Percentiles rank a stretch among this genome's conserved stretches.
Evolutionary conservation across 1,284 basidiomycete species (phyloP).

Genomic region (Rhodotorula sp.): DNA sequence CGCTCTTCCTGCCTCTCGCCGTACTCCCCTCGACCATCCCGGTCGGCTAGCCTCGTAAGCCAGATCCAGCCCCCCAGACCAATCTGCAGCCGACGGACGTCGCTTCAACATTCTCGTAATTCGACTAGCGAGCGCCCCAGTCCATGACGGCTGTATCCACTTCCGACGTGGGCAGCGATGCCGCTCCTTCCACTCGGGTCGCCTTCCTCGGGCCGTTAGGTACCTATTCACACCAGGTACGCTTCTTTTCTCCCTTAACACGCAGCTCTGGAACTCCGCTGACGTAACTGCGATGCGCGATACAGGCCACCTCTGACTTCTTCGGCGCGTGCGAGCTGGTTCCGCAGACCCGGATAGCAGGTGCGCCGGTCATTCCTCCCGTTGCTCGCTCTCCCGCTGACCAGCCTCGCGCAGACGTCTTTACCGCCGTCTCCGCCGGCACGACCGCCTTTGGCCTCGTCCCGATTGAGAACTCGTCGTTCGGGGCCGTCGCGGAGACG

Average conservation of each 20-base stretch:
- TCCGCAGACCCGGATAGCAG: slow-evolving; percentile 32
- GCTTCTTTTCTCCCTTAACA: neutral
- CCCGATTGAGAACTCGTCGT: slow-evolving; percentile 46
- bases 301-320: slow-evolving; percentile 37
- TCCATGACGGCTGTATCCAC: neutral
- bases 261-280: neutral
- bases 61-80: too few relatives aligned
- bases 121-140: neutral
- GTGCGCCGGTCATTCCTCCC: slow-evolving; percentile 1
- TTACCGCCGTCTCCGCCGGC: slow-evolving; percentile 27
- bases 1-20: neutral
- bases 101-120: too few relatives aligned
- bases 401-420: slow-evolving; percentile 34
- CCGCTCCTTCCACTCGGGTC: slow-evolving; percentile 19
- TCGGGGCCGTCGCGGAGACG: slow-evolving; percentile 44
- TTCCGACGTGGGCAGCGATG: neutral
- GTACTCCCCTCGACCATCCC: neutral
- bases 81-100: neutral
- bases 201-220: slow-evolving; percentile 46
- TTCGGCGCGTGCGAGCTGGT: slow-evolving; percentile 25
- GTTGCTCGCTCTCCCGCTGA: neutral
- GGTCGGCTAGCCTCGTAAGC: neutral
- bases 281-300: neutral
- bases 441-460: slow-evolving; percentile 35
- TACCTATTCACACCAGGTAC: slow-evolving; percentile 45